Percentiles rank a stretch among this genome's conserved stretches.
phyloP scores from a whole-genome alignment of 1,284 basidiomycete species.

The Rhodofomes roseus region DNA sequence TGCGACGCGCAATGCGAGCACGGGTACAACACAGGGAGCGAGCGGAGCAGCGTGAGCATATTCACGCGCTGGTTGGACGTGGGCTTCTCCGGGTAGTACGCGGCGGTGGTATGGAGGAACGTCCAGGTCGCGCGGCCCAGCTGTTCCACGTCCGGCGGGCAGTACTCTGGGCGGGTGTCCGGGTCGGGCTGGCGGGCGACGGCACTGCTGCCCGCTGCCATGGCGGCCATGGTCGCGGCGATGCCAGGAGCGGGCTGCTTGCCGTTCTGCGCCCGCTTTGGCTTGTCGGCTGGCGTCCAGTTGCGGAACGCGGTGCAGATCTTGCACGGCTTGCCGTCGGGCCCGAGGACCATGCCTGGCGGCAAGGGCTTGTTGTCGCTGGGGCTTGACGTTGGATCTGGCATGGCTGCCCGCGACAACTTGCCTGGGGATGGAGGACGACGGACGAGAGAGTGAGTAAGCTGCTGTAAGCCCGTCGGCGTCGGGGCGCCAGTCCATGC shows the following conservation, averaged over 20 bases:
- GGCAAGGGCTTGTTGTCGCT: conserved; percentile 34
- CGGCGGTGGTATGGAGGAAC: conserved; percentile 90
- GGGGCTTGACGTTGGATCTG: neutral
- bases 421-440: neutral
- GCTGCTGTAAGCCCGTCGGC: too few species aligned
- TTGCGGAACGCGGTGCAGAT: conserved; percentile 80
- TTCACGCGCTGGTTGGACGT: conserved; percentile 68
- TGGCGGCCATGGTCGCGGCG: conserved; percentile 37
- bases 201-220: conserved; percentile 33
- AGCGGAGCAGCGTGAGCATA: conserved; percentile 76
- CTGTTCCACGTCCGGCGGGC: conserved; percentile 84
- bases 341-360: conserved; percentile 82
- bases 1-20: conserved; percentile 83
- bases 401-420: neutral
- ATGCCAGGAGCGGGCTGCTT: neutral
- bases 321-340: conserved; percentile 93
- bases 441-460: too few species aligned
- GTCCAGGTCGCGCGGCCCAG: conserved; percentile 93
- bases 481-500: neutral
- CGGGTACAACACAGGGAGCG: conserved; percentile 83
- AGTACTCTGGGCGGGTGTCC: conserved; percentile 56
- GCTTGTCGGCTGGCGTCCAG: conserved; percentile 52
- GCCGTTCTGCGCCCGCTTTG: conserved; percentile 1
- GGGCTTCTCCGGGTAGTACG: conserved; percentile 87
- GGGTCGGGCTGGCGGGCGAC: conserved; percentile 32